A percentile compares a stretch with the other conserved stretches of the same genome.
Evolutionary conservation across 108 stramenopile species (phyloP).

Genomic region (Skeletonema tropicum): DNA sequence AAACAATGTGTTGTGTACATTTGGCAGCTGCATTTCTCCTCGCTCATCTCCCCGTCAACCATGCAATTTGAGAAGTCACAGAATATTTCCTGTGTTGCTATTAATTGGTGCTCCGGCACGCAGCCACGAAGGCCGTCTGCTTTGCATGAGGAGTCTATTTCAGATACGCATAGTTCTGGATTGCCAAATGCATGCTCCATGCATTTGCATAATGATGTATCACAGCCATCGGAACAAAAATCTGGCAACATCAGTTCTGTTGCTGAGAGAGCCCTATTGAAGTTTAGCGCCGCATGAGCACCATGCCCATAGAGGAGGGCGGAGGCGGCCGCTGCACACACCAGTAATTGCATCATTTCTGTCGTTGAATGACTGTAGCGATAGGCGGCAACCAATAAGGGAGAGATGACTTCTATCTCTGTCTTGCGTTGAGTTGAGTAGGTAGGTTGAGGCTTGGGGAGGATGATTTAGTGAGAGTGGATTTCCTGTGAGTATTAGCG

Average conservation of each 20-base stretch:
- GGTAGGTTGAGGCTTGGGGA: no score
- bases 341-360: no score
- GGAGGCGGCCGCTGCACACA: background rate
- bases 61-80: conserved; percentile 8
- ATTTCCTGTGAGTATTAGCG: no score
- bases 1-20: background rate
- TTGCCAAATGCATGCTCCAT: background rate
- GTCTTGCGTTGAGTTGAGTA: no score
- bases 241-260: background rate
- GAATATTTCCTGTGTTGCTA: background rate
- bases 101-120: background rate
- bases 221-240: background rate
- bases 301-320: background rate
- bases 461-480: no score
- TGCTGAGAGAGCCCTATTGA: background rate
- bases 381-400: no score
- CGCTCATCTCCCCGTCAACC: background rate
- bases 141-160: conserved; percentile 3
- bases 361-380: no score
- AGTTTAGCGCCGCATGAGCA: background rate
- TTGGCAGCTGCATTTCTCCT: conserved; percentile 5
- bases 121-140: background rate
- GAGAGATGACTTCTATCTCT: no score
- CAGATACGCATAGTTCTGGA: background rate
- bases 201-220: background rate